These are phyloP conservation scores for Ochetophila trinervis DNA, from an alignment of 306 rosid species.

Conservation along the genomic window DNA sequence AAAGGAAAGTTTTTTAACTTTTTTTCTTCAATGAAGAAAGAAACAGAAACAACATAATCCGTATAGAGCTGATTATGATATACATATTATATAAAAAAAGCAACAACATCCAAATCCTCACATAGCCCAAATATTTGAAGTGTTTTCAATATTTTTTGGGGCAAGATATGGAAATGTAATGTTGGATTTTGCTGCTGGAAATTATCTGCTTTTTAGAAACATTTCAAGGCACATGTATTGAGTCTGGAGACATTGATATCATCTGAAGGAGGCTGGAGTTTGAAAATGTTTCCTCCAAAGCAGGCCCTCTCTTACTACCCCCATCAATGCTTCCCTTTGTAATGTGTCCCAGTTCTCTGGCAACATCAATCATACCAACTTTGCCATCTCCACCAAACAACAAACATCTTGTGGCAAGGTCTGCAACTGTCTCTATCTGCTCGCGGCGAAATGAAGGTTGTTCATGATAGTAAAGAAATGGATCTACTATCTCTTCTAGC, in stretches of 20 bases:
- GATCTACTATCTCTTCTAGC: slow-evolving; percentile 81
- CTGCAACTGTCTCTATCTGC: slow-evolving; percentile 76
- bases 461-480: slow-evolving; percentile 67
- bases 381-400: slow-evolving; percentile 79
- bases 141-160: not conserved
- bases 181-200: not conserved
- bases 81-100: too few species aligned
- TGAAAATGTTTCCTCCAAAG: slow-evolving; percentile 84
- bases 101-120: too few species aligned
- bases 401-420: slow-evolving; percentile 85
- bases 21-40: too few species aligned
- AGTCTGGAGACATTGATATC: slow-evolving; percentile 99
- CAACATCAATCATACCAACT: slow-evolving; percentile 75
- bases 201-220: not conserved
- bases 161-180: not conserved
- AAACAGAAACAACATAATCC: too few species aligned
- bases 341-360: slow-evolving; percentile 54
- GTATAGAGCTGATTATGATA: too few species aligned
- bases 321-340: slow-evolving; percentile 54
- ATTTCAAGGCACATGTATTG: slow-evolving; percentile 58
- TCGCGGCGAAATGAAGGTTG: slow-evolving; percentile 50
- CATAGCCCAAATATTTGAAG: too few species aligned
- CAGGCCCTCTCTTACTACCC: slow-evolving; percentile 44
- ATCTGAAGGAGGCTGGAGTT: slow-evolving; percentile 96
- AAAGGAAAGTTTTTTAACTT: too few species aligned